Evolutionary conservation across 2,329 filamentous ascomycete species (phyloP), one percentile per base, ranked within the genome.

Genomic region (Cercospora sesami): DNA sequence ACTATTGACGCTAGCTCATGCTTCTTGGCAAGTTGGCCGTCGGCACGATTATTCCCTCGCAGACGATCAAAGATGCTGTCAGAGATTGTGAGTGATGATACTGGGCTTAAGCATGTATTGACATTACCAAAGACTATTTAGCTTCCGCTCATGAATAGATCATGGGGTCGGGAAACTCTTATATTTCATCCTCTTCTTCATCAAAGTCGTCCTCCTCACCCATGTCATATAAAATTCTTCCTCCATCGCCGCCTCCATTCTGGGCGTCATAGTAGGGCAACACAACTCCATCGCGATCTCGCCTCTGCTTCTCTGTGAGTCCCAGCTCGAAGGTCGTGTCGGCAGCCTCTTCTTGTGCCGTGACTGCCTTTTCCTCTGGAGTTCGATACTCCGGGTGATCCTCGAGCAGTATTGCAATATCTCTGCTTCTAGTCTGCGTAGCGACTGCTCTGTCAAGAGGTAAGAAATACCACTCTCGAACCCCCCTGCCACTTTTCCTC

Each of bases 191-290:
- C 76, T 97, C 93, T 76, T 96, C 93, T 68, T 96, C 94, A 74
- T 97, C 94, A 81, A 97, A 98, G 78, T 98, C 93, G 80, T 99
- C 95, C 81, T 98, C 95, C 70, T 89, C 87, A 1, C 94, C 94
- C 91, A 98, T 96, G 74, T 98, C 94, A 78, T 99, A 99, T 75
- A 99, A 78, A 72, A 99, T 99, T 69, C 94, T 86, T 0, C 95
- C 95, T 4, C 95, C 94, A 75, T 96, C 93, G 0, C 94, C 94
- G 0, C 87, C 83, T 4, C 86, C 87, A 63, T 89, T 92, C 84
- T 99, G 95, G 26, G 95, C 95, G 82, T 99, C 95, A 80, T 96
- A 97, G 79, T 99, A 98, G 16, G 95, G 95, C 79, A 98, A 79
- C 48, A 98, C 91, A 8, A 99, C 92, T 0, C 91, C 92, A 75